Conservation (phyloP, 176 grass and related monocot species). For the Oryza rufipogon region DNA sequence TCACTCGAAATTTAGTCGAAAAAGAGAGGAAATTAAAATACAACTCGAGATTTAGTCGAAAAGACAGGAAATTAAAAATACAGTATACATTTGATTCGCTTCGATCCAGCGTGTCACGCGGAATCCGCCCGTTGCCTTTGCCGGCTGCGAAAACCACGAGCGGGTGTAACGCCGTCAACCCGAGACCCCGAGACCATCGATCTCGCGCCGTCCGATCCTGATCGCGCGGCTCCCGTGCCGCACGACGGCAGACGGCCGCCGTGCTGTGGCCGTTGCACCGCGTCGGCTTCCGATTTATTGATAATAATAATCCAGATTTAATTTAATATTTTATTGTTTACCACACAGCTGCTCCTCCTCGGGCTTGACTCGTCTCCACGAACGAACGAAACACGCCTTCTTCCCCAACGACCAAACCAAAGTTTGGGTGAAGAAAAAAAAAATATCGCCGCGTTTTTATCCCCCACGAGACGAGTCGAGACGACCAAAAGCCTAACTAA, state of each 20-base stretch:
- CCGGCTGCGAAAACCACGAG: not conserved
- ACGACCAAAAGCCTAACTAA: slow-evolving; percentile 13
- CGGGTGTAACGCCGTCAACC: not conserved
- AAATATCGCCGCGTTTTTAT: slow-evolving; percentile 15
- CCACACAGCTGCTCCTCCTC: not conserved
- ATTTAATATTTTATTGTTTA: not conserved
- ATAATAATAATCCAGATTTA: not conserved
- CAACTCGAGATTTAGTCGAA: no score
- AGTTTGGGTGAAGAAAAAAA: not conserved
- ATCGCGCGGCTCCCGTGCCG: not conserved
- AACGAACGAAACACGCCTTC: not conserved
- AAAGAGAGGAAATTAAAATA: no score
- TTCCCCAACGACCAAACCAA: not conserved
- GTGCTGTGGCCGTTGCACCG: not conserved
- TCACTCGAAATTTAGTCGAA: no score
- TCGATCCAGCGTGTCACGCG: not conserved
- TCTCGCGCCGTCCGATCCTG: not conserved
- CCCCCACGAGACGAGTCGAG: slow-evolving; percentile 5
- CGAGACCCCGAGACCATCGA: not conserved
- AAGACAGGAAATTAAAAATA: no score
- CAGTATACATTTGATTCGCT: no score
- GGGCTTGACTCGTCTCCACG: not conserved
- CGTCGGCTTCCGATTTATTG: not conserved
- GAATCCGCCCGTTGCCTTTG: not conserved
- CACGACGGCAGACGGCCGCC: not conserved